Evolutionary conservation across 176 grass and related monocot genomes (phyloP).

Genomic region (Carex littledalei): DNA sequence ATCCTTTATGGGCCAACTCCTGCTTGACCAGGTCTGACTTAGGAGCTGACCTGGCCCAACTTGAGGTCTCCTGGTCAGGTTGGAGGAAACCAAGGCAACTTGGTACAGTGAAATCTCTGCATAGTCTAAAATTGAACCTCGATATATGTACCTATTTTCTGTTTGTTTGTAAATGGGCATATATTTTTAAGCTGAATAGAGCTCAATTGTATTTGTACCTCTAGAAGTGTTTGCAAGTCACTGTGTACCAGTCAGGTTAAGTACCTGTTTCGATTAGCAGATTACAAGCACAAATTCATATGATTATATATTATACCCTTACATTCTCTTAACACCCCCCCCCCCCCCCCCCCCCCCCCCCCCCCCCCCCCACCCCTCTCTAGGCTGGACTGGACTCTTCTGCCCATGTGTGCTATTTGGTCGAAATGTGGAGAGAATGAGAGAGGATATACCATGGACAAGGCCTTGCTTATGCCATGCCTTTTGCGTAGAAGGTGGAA

Average conservation of each 20-base stretch:
- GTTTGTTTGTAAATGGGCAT: not conserved
- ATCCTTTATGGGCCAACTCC: not conserved
- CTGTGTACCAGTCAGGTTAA: not conserved
- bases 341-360: not conserved
- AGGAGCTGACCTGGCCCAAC: not conserved
- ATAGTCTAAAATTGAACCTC: not conserved
- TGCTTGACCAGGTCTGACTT: not conserved
- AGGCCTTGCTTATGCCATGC: conserved; percentile 55
- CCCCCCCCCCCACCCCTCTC: not conserved
- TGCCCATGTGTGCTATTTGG: conserved; percentile 76
- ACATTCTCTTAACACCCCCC: not conserved
- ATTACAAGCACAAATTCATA: not conserved
- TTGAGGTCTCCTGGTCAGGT: not conserved
- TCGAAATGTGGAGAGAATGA: conserved; percentile 45
- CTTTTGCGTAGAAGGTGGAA: conserved; percentile 58
- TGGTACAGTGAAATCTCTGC: not conserved
- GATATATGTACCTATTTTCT: not conserved
- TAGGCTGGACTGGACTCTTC: conserved; percentile 57
- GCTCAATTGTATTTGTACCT: not conserved
- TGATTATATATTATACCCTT: not conserved
- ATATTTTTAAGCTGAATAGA: not conserved
- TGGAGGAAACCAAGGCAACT: not conserved
- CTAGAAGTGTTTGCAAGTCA: not conserved
- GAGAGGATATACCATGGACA: conserved; percentile 54
- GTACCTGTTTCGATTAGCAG: not conserved